These are phyloP conservation scores for Sarocladium strictum DNA, from an alignment of 2,329 filamentous ascomycete species.

Conservation along the genomic window DNA sequence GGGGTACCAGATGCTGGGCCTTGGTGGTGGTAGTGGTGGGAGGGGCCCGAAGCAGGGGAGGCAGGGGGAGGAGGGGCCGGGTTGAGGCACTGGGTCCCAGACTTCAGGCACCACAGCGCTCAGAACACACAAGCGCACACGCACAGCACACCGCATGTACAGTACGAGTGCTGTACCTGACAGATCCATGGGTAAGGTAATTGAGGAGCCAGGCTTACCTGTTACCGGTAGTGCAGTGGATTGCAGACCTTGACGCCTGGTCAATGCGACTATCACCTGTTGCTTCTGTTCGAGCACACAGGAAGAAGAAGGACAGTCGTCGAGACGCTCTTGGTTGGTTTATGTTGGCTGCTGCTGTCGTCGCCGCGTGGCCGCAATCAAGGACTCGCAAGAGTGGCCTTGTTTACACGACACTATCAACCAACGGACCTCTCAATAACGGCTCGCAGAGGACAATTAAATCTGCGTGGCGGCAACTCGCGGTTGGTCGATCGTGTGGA, in stretches of 20 bases:
- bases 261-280: neutral
- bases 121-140: neutral
- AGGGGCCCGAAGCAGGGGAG: neutral
- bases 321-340: too few species aligned
- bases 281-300: neutral
- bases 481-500: neutral
- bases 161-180: neutral
- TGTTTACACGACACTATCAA: constrained; percentile 1
- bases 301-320: neutral
- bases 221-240: neutral
- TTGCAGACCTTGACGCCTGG: neutral
- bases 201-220: neutral
- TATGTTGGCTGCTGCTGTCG: neutral
- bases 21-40: neutral
- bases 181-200: neutral
- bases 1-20: neutral
- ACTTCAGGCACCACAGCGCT: constrained; percentile 3
- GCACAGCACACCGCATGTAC: neutral
- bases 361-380: constrained; percentile 1
- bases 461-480: constrained; percentile 1
- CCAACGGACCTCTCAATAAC: neutral
- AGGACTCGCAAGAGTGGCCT: neutral
- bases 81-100: constrained; percentile 5
- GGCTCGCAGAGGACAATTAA: neutral
- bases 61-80: constrained; percentile 2